These are phyloP conservation scores for Starmerella vaccinii DNA, from an alignment of 805 yeast species.

Conservation along the genomic window DNA sequence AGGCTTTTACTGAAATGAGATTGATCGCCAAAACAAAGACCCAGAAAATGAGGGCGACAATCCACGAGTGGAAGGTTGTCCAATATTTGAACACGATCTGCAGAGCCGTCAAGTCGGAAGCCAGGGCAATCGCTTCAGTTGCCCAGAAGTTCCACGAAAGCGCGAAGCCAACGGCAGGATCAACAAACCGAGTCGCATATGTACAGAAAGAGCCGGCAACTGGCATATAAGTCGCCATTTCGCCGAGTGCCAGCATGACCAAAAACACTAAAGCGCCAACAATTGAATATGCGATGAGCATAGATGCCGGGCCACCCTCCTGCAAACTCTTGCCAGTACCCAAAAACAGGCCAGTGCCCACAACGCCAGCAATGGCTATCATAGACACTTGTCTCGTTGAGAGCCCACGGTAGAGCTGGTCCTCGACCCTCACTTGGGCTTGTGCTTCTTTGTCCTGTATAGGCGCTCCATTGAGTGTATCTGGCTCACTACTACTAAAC, in stretches of 20 bases:
- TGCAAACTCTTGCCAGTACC: constrained; percentile 43
- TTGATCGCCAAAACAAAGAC: constrained; percentile 38
- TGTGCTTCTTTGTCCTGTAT: neutral
- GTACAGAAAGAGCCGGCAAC: constrained; percentile 45
- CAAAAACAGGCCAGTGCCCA: constrained; percentile 55
- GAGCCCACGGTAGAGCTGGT: constrained; percentile 24
- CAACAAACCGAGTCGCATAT: constrained; percentile 41
- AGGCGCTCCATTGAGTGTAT: too few relatives aligned
- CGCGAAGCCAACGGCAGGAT: constrained; percentile 44
- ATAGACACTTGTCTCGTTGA: constrained; percentile 46
- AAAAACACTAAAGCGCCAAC: constrained; percentile 32
- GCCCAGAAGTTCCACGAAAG: constrained; percentile 43
- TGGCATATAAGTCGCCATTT: constrained; percentile 47
- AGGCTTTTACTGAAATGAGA: constrained; percentile 41
- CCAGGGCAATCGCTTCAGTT: constrained; percentile 42
- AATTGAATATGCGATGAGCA: constrained; percentile 41
- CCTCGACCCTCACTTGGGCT: constrained; percentile 6
- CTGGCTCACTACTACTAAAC: too few relatives aligned
- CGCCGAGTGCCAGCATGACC: constrained; percentile 44
- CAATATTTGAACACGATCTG: constrained; percentile 40
- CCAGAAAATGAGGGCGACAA: constrained; percentile 41
- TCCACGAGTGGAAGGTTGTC: constrained; percentile 41
- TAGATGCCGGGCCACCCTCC: constrained; percentile 44
- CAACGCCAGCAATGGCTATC: constrained; percentile 69
- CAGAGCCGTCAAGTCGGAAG: constrained; percentile 41